phyloP scores from a whole-genome alignment of 2,329 filamentous ascomycete species.

The Rosellinia necatrix region DNA sequence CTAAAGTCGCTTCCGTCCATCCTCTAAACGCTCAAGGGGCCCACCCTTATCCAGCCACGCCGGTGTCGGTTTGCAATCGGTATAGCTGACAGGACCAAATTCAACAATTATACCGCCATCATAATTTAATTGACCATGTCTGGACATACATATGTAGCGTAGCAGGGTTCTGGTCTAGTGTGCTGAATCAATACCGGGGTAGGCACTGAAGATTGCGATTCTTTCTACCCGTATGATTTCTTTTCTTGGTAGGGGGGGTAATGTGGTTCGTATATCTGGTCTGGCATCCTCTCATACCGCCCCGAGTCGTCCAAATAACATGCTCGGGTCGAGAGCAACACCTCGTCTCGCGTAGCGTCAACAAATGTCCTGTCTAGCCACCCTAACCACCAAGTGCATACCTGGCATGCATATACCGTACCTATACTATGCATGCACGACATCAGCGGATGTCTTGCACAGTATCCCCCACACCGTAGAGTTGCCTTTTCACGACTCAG shows the following conservation, averaged over 20 bases:
- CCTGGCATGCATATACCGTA: too few species aligned
- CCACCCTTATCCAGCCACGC: conserved; percentile 14
- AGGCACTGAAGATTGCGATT: too few species aligned
- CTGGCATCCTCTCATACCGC: too few species aligned
- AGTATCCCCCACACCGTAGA: conserved; percentile 16
- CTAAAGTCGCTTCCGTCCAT: conserved; percentile 1
- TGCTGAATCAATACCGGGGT: too few species aligned
- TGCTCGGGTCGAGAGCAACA: not conserved
- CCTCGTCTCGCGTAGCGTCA: not conserved
- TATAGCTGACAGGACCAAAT: not conserved
- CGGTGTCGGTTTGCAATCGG: not conserved
- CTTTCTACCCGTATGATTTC: not conserved
- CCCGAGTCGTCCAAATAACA: not conserved
- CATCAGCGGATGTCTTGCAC: conserved; percentile 16
- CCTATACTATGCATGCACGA: conserved; percentile 21
- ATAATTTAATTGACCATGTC: too few species aligned
- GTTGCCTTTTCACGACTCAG: conserved; percentile 20
- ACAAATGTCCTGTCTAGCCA: conserved; percentile 10
- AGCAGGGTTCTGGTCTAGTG: too few species aligned
- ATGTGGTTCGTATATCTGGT: too few species aligned
- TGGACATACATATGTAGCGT: too few species aligned
- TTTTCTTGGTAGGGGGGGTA: too few species aligned
- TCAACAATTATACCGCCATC: not conserved
- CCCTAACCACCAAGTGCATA: conserved; percentile 2
- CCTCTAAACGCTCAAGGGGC: not conserved